Evolutionary conservation across 495 filamentous ascomycete species (phyloP).

Genomic region (Aspergillus conjunctus): DNA sequence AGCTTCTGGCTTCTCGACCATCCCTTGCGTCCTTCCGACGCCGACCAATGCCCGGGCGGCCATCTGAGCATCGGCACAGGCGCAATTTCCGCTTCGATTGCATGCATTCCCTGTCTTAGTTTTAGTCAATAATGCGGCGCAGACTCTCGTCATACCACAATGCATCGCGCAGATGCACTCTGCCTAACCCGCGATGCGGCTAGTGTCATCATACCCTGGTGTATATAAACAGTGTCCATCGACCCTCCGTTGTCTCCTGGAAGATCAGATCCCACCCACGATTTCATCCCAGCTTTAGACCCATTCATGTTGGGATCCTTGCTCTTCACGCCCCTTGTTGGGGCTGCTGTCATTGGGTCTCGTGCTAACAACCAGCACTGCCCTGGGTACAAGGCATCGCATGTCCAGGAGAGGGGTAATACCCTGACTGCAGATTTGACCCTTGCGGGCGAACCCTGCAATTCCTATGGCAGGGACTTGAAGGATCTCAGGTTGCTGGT

Average conservation of each 20-base stretch:
- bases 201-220: slow-evolving; percentile 6
- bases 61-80: slow-evolving; percentile 10
- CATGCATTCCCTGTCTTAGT: not conserved
- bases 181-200: slow-evolving; percentile 3
- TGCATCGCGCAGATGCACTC: slow-evolving; percentile 8
- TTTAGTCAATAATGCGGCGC: not conserved
- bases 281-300: not conserved
- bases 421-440: slow-evolving; percentile 60
- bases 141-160: slow-evolving; percentile 15
- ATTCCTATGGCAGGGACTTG: slow-evolving; percentile 72
- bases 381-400: slow-evolving; percentile 71
- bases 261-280: not conserved
- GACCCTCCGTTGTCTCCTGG: not conserved
- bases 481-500: slow-evolving; percentile 66
- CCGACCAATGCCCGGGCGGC: slow-evolving; percentile 20
- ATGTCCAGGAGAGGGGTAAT: slow-evolving; percentile 53
- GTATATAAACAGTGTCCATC: slow-evolving; percentile 19
- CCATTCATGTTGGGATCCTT: slow-evolving; percentile 35
- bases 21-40: slow-evolving; percentile 12
- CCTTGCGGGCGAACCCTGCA: slow-evolving; percentile 67
- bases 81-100: slow-evolving; percentile 5
- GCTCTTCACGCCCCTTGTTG: slow-evolving; percentile 37
- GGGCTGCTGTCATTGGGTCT: slow-evolving; percentile 35
- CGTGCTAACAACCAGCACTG: slow-evolving; percentile 43
- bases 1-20: slow-evolving; percentile 1